Percentiles rank a stretch among this genome's conserved stretches.
phyloP scores from a whole-genome alignment of 2,329 filamentous ascomycete species.

The Colletotrichum filicis region DNA sequence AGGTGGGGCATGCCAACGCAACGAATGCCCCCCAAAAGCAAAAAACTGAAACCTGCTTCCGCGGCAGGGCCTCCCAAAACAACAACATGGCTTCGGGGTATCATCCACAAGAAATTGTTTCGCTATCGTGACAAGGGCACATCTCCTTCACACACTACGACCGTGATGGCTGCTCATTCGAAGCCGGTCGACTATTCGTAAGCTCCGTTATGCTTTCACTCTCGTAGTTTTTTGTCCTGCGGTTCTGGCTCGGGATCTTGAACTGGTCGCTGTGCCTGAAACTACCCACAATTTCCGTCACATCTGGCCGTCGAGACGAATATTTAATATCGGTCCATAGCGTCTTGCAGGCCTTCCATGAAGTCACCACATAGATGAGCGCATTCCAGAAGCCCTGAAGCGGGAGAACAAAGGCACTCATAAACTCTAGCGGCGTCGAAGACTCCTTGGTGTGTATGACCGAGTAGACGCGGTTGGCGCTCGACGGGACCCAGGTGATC shows the following conservation, averaged over 20 bases:
- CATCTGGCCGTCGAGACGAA: constrained; percentile 41
- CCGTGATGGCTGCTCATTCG: constrained; percentile 43
- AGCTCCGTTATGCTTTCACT: constrained; percentile 64
- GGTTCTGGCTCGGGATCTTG: constrained; percentile 41
- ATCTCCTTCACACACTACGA: neutral
- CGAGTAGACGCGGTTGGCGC: constrained; percentile 80
- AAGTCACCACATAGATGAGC: constrained; percentile 79
- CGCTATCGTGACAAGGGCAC: neutral
- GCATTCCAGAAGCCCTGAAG: constrained; percentile 89
- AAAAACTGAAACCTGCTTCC: neutral
- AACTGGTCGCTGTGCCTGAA: constrained; percentile 44
- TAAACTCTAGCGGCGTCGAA: constrained; percentile 72
- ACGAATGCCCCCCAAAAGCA: neutral
- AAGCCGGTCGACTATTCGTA: constrained; percentile 50
- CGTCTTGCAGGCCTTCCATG: constrained; percentile 70
- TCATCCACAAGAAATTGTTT: constrained; percentile 16
- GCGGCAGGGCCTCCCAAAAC: neutral
- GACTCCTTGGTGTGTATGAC: constrained; percentile 66
- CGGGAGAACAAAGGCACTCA: constrained; percentile 79
- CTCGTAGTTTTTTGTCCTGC: constrained; percentile 49
- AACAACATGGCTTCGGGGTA: constrained; percentile 14
- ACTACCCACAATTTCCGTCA: constrained; percentile 48
- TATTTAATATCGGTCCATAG: constrained; percentile 52
- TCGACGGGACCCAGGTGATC: constrained; percentile 82
- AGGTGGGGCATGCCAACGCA: neutral